These are phyloP conservation scores for Penicillium taxi DNA, from an alignment of 495 filamentous ascomycete species.

Conservation along the genomic window DNA sequence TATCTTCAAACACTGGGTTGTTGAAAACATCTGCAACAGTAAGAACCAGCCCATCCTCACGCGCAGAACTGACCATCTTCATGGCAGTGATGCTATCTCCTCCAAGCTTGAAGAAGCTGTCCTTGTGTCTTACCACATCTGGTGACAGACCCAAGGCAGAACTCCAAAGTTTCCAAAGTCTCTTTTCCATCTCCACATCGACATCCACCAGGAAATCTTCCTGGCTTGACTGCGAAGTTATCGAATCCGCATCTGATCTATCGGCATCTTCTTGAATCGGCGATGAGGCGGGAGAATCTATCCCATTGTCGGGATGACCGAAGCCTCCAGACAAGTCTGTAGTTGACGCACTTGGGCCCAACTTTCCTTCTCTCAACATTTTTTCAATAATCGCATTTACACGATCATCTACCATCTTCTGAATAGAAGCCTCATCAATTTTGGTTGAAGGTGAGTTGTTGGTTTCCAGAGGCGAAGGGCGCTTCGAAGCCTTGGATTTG, in stretches of 20 bases:
- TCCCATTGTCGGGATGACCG: slow-evolving; percentile 9
- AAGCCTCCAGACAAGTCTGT: slow-evolving; percentile 13
- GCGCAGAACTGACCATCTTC: slow-evolving; percentile 54
- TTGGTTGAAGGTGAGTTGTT: slow-evolving; percentile 9
- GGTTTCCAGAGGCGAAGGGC: slow-evolving; percentile 3
- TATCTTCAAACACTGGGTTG: slow-evolving; percentile 40
- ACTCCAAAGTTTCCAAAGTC: slow-evolving; percentile 41
- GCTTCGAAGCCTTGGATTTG: background rate
- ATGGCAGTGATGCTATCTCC: slow-evolving; percentile 58
- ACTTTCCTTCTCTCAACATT: slow-evolving; percentile 32
- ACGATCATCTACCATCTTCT: slow-evolving; percentile 34
- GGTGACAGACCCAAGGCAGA: slow-evolving; percentile 34
- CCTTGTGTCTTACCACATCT: slow-evolving; percentile 32
- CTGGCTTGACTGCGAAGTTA: slow-evolving; percentile 18
- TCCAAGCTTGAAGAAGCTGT: slow-evolving; percentile 43
- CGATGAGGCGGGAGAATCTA: slow-evolving; percentile 16
- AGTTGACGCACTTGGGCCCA: slow-evolving; percentile 16
- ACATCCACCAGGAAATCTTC: slow-evolving; percentile 20
- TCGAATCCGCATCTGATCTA: slow-evolving; percentile 21
- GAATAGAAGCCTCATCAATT: slow-evolving; percentile 25
- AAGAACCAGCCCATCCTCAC: slow-evolving; percentile 45
- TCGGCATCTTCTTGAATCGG: slow-evolving; percentile 13
- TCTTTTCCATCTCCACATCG: slow-evolving; percentile 30
- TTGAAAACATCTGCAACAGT: slow-evolving; percentile 49
- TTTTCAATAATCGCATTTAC: slow-evolving; percentile 33